Percentiles rank a stretch among this genome's conserved stretches.
These are phyloP conservation scores for Boletus fagicola DNA, from an alignment of 768 basidiomycete species.

Conservation along the genomic window DNA sequence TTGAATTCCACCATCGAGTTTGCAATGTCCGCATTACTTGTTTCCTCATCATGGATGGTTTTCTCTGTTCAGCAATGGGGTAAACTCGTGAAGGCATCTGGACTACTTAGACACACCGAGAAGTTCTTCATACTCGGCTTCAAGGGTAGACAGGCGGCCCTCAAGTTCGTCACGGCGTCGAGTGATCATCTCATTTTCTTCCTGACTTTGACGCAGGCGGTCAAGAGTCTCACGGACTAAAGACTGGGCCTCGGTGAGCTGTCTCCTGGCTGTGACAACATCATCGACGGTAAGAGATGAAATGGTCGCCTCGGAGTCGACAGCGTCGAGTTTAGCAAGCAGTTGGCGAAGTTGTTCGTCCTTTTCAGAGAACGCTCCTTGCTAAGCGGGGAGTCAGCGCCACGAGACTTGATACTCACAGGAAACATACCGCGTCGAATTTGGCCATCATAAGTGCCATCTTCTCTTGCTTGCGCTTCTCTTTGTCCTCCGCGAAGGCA, in stretches of 20 bases:
- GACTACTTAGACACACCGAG: constrained; percentile 57
- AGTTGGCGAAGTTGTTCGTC: constrained; percentile 88
- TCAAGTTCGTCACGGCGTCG: constrained; percentile 89
- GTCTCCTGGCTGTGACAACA: constrained; percentile 76
- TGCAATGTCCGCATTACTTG: constrained; percentile 75
- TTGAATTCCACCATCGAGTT: constrained; percentile 91
- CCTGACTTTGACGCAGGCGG: constrained; percentile 82
- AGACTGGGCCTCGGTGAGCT: constrained; percentile 85
- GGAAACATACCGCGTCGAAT: constrained; percentile 79
- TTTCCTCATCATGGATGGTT: constrained; percentile 86
- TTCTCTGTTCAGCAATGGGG: constrained; percentile 59
- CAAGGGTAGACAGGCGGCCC: constrained; percentile 70
- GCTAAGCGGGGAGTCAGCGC: constrained; percentile 41
- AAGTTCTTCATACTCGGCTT: constrained; percentile 95
- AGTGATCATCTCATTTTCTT: constrained; percentile 84
- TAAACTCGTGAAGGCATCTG: constrained; percentile 2
- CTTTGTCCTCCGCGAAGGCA: constrained; percentile 90
- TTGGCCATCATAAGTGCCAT: constrained; percentile 99
- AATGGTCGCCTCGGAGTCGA: constrained; percentile 59
- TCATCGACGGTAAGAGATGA: constrained; percentile 71
- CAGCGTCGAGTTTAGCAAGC: constrained; percentile 77
- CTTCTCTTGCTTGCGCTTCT: constrained; percentile 98
- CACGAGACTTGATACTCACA: neutral
- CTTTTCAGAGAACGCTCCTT: constrained; percentile 94
- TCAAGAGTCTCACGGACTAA: constrained; percentile 88